Evolutionary conservation across 129 eudicot species (phyloP), one percentile per base, ranked within the genome.

Genomic region (Dittrichia graveolens): DNA sequence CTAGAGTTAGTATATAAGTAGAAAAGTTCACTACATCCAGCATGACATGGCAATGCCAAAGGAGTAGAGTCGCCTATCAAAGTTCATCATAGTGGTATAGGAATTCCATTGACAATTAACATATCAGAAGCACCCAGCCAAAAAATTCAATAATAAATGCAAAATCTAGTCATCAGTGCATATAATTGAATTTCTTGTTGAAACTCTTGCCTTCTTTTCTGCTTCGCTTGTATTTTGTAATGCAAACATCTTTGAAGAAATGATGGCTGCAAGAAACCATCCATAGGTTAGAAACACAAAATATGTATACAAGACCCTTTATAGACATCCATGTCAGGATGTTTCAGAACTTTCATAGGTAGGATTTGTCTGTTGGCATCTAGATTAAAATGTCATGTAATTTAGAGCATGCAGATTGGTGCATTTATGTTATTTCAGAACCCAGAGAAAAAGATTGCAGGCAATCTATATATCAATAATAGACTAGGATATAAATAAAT

Each of bases 161-260:
- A 79, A 31, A 42, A 31, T 5, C 11, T 9, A 44, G 60, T 47
- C 54, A 75, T 78, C 37, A 38, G 35, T 65, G 37, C 67, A 78
- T 35, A 52, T 45, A 35, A 65, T 14, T 14, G 69, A 60, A 65
- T 68, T 52, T 41, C 19, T 67, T 68, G 65, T 61, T 38, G 49
- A 71, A 45, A 43, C 16, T 19, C 67, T 81, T 79, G 78, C 99
- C 94, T 88, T 73, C 74, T 85, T 72, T 73, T 83, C 85, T 83
- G 83, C 80, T 88, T 88, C 34, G 83, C 97, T 75, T 83, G 87
- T 80, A 84, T 70, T 75, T 84, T 90, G 90, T 95, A 95, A 58
- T 55, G 86, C 76, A 90, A 72, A 78, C 96, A 88, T 82, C 99
- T 80, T 76, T 85, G 97, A 77, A 95, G 96, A 79, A 86, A 88